Base-by-base conservation (phyloP, 2,329 filamentous ascomycete species). In the Rosellinia necatrix region DNA sequence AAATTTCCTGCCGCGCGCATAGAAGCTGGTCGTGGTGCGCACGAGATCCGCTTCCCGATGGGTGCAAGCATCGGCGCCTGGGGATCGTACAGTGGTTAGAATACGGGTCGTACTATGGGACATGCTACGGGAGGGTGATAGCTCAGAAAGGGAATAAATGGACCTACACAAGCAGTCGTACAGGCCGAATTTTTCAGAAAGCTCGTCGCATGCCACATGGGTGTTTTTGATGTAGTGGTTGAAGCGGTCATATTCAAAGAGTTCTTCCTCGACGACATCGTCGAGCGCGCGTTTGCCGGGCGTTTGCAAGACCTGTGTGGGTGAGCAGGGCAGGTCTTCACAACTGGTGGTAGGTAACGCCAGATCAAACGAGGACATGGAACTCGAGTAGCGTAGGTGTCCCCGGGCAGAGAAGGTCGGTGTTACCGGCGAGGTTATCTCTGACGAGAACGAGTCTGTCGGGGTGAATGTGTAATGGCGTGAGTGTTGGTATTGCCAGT, bases 251-350 rank as follows among this genome's bases (percentile, higher is more conserved):
- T 81, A 82, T 70, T 92, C 89, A 37, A 86, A 75, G 2, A 89
- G 86, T 67, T 96, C 92, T 72, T 97, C 92, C 67, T 92, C 84
- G 17, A 97, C 89, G 66, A 97, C 89, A 66, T 94, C 90, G 13
- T 91, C 89, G 59, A 97, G 78, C 49, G 81, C 81, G 58, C 84
- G 81, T 74, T 90, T 90, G 66, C 80, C 78, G 0, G 83, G 76
- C 62, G 85, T 83, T 37, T 63, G 69, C 13, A 51, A 32, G 13
- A 62, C 47, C 34, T 56, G 58, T 2, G 41, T 50, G 56, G 80
- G 87, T 57, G 80, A 87, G 52, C 79, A 87, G 60, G 73, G 74
- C 68, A 74, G 74, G 64, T 86, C 84, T 56, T 85, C 85, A 59
- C 70, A 70, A 64, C 75, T 75, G 4, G 72, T 69, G 17, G 72